A percentile compares a stretch with the other conserved stretches of the same genome.
Evolutionary conservation across 768 basidiomycete species (phyloP).

Genomic region (Lentinula sp.): DNA sequence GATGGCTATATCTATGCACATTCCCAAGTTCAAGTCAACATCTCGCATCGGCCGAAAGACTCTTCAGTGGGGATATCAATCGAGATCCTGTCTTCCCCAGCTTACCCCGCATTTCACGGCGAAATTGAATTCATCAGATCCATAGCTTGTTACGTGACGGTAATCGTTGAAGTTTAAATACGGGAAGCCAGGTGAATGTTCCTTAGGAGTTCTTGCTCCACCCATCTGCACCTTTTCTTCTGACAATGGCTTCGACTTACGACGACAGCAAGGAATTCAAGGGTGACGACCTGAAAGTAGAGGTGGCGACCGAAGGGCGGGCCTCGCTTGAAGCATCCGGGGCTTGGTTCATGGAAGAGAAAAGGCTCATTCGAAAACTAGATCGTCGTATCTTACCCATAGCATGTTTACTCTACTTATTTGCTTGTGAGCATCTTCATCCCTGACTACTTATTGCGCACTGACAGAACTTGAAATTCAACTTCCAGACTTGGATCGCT

Average conservation of each 20-base stretch:
- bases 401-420: slow-evolving; percentile 67
- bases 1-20: neutral
- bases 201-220: neutral
- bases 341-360: slow-evolving; percentile 32
- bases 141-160: neutral
- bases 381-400: slow-evolving; percentile 67
- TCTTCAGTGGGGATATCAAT: neutral
- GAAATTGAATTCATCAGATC: neutral
- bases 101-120: neutral
- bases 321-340: neutral
- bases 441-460: neutral
- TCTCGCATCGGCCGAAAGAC: neutral
- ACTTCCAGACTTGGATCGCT: slow-evolving; percentile 60
- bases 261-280: neutral
- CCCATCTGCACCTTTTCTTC: neutral
- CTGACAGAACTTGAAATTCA: neutral
- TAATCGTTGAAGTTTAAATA: neutral
- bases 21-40: neutral
- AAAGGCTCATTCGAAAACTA: slow-evolving; percentile 53
- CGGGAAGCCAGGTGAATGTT: neutral
- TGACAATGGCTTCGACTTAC: neutral
- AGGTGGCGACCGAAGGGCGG: neutral
- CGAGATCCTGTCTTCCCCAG: neutral
- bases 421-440: slow-evolving; percentile 53
- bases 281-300: slow-evolving; percentile 3